Evolutionary conservation across 371 early-diverging fungal genomes (phyloP).

Genomic region (Mortierella sp.): DNA sequence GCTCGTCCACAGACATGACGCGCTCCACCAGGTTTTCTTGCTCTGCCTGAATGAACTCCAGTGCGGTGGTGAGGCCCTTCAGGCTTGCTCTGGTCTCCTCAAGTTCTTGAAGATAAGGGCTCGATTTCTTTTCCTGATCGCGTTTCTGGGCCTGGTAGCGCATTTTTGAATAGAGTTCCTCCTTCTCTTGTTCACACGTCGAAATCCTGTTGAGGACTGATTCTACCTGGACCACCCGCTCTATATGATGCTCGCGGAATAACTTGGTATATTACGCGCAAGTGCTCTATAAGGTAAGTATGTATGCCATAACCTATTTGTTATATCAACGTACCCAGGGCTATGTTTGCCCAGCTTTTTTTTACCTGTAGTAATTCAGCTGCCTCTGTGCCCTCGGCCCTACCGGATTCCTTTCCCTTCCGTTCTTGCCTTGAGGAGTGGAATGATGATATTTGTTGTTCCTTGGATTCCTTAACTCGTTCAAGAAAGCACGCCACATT

Average conservation of each 20-base stretch:
- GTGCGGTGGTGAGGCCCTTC: conserved; percentile 19
- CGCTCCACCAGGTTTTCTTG: conserved; percentile 47
- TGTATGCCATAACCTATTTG: too few species aligned
- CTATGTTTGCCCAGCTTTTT: not conserved
- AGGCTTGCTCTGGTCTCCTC: conserved; percentile 43
- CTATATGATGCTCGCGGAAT: conserved; percentile 38
- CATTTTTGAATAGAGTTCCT: conserved; percentile 30
- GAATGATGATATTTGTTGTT: not conserved
- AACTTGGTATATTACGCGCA: conserved; percentile 21
- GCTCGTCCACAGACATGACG: conserved; percentile 23
- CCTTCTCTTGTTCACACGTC: conserved; percentile 24
- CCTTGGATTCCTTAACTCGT: conserved; percentile 5
- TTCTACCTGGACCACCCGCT: conserved; percentile 39
- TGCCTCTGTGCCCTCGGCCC: not conserved
- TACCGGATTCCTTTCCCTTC: not conserved
- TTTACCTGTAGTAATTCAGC: conserved; percentile 24
- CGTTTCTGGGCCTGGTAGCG: conserved; percentile 20
- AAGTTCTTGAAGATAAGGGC: conserved; percentile 24
- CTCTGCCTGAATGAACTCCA: conserved; percentile 47
- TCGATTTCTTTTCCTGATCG: conserved; percentile 9
- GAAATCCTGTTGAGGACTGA: conserved; percentile 20
- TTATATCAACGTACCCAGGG: too few species aligned
- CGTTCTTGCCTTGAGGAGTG: not conserved
- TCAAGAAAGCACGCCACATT: conserved; percentile 7
- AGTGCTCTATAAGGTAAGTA: too few species aligned